Base-by-base conservation (phyloP, 2,329 filamentous ascomycete genomes). In the Aspergillus floridensis region DNA sequence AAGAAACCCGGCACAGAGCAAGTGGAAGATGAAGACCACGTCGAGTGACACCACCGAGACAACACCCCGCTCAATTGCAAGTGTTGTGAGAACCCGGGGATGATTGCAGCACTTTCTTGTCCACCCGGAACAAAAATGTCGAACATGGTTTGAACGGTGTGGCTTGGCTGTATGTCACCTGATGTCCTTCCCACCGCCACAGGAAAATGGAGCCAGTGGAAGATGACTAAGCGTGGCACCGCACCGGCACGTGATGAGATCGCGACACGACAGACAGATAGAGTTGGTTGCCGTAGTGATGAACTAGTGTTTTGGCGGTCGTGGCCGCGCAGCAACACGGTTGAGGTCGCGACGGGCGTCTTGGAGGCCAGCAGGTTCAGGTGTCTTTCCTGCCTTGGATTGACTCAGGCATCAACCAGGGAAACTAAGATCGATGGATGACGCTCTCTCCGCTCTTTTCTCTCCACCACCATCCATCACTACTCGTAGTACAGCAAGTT, bases 241-340 rank as follows among this genome's bases (percentile, higher is more conserved):
- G 38, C 21, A 3, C 16, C 6, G 51, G 65, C 66, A 67, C 65
- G 63, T 55, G 63, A 66, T 38, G 49, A 2, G 12, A 12, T 2
- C 32, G 53, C 61, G 60, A 62, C 58, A 58, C 58, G 60, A 59
- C 57, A 54, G 46, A 38, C 56, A 19, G 57, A 52, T 56, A 59
- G 49, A 24, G 21, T 48, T 29, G 70, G 85, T 88, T 88, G 84
- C 83, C 67, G 74, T 66, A 44, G 82, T 71, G 73, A 76, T 73
- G 38, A 29, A 0, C 12, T 10, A 21, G 52, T 67, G 58, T 66
- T 67, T 66, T 53, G 61, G 47, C 49, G 35, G 60, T 60, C 61
- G 63, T 60, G 58, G 51, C 57, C 60, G 58, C 63, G 60, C 61
- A 21, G 57, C 58, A 52, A 64, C 63, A 63, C 59, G 26, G 59